These are phyloP conservation scores for Suillus lakei DNA, from an alignment of 768 basidiomycete species.

Conservation along the genomic window DNA sequence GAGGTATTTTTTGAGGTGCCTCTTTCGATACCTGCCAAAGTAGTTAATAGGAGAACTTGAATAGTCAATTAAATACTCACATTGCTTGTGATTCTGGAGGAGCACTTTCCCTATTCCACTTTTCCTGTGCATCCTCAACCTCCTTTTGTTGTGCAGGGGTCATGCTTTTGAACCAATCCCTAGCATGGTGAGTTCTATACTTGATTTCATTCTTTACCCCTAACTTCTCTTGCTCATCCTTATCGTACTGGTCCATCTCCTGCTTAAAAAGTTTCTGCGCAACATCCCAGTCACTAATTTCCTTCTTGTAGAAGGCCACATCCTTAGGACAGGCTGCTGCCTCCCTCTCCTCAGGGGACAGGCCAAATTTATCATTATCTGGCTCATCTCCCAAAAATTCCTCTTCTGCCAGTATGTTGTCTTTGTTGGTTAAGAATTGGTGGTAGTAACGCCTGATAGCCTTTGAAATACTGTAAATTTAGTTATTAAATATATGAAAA, in stretches of 20 bases:
- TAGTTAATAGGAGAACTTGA: not conserved
- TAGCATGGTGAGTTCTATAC: not conserved
- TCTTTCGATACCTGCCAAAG: not conserved
- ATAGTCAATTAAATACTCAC: not conserved
- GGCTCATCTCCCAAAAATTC: not conserved
- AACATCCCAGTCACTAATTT: not conserved
- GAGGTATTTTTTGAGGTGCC: not conserved
- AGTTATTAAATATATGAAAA: not conserved
- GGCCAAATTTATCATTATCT: not conserved
- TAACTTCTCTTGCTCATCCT: not conserved
- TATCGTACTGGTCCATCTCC: not conserved
- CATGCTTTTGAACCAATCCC: not conserved
- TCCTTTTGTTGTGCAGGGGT: not conserved
- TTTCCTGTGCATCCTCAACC: not conserved
- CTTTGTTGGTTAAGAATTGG: not conserved
- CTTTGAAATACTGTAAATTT: not conserved
- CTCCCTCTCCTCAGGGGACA: not conserved
- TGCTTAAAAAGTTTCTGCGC: not conserved
- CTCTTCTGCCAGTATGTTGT: not conserved
- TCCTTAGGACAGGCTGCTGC: not conserved
- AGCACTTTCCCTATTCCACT: not conserved
- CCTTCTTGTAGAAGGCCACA: not conserved
- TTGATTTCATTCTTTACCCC: not conserved
- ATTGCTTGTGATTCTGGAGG: not conserved
- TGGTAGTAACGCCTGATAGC: not conserved